phyloP scores from a whole-genome alignment of 495 filamentous ascomycete species.

The Durotheca rogersii region DNA sequence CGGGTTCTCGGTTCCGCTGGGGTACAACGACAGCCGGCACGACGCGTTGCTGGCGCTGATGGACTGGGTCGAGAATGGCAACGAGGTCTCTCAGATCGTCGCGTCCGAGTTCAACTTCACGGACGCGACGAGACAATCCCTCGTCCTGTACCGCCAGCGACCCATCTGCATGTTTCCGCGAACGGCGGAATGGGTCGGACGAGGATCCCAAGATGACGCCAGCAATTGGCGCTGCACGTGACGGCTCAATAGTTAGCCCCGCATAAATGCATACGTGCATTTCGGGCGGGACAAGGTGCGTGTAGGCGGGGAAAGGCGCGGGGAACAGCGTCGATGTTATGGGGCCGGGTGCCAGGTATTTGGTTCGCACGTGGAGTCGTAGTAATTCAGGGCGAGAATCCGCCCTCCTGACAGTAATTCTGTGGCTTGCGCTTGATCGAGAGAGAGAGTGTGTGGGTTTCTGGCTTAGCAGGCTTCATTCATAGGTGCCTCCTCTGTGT shows the following conservation, averaged over 20 bases:
- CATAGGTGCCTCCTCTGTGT: too few relatives aligned
- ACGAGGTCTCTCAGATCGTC: slow-evolving; percentile 39
- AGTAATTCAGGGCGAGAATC: too few relatives aligned
- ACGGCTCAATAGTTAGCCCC: slow-evolving; percentile 1
- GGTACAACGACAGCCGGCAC: slow-evolving; percentile 45
- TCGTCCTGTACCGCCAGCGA: slow-evolving; percentile 42
- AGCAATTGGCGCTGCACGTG: slow-evolving; percentile 30
- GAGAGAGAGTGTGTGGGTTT: too few relatives aligned
- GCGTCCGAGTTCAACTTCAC: slow-evolving; percentile 44
- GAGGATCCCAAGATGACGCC: slow-evolving; percentile 26
- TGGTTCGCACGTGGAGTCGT: too few relatives aligned
- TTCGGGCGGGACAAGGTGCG: too few relatives aligned
- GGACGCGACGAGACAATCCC: slow-evolving; percentile 21
- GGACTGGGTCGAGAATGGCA: slow-evolving; percentile 53
- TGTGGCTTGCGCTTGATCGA: too few relatives aligned
- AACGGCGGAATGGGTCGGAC: slow-evolving; percentile 21
- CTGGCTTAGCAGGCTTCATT: too few relatives aligned
- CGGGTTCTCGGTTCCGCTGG: slow-evolving; percentile 38
- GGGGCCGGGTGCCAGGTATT: too few relatives aligned
- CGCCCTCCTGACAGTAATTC: too few relatives aligned
- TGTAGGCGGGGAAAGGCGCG: too few relatives aligned
- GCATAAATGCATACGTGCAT: too few relatives aligned
- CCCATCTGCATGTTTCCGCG: slow-evolving; percentile 47
- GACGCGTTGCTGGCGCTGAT: slow-evolving; percentile 52
- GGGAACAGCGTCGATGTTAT: too few relatives aligned